Percentiles rank a stretch among this genome's conserved stretches.
Conservation (phyloP, 2,329 filamentous ascomycete species). For the Penicillium sp. region DNA sequence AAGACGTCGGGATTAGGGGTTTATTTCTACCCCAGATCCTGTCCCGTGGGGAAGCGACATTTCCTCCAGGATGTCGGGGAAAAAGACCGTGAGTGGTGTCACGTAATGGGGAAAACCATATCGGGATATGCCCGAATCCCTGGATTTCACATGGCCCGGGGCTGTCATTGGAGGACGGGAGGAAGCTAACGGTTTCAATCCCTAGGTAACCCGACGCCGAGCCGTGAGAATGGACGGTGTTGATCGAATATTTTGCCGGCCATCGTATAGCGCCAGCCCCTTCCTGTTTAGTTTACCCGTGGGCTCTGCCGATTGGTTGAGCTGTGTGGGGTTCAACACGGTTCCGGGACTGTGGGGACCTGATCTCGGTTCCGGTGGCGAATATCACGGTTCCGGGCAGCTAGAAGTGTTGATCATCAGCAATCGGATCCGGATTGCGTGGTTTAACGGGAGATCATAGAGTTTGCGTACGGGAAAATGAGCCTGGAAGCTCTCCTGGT, state of each 20-base stretch:
- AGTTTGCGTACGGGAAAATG: too few species aligned
- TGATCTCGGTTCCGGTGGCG: slow-evolving; percentile 8
- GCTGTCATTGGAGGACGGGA: not conserved
- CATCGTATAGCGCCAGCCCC: not conserved
- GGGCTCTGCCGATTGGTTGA: not conserved
- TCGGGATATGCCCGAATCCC: not conserved
- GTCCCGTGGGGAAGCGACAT: slow-evolving; percentile 14
- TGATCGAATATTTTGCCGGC: not conserved
- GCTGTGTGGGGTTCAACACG: not conserved
- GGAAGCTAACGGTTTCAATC: not conserved
- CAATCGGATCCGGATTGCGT: not conserved
- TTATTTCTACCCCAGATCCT: slow-evolving; percentile 22
- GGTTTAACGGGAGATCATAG: not conserved
- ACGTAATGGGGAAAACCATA: not conserved
- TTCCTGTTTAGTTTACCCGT: not conserved
- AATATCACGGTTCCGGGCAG: slow-evolving; percentile 2
- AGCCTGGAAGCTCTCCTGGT: too few species aligned
- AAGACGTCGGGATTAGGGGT: not conserved
- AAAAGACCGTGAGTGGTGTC: not conserved
- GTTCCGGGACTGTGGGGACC: slow-evolving; percentile 2
- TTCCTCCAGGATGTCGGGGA: slow-evolving; percentile 15
- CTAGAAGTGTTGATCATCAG: not conserved
- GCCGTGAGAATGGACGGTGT: not conserved
- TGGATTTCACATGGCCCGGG: not conserved
- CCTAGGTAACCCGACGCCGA: not conserved